These are phyloP conservation scores for Trichothecium sympodiale DNA, from an alignment of 2,329 filamentous ascomycete genomes.

Conservation along the genomic window DNA sequence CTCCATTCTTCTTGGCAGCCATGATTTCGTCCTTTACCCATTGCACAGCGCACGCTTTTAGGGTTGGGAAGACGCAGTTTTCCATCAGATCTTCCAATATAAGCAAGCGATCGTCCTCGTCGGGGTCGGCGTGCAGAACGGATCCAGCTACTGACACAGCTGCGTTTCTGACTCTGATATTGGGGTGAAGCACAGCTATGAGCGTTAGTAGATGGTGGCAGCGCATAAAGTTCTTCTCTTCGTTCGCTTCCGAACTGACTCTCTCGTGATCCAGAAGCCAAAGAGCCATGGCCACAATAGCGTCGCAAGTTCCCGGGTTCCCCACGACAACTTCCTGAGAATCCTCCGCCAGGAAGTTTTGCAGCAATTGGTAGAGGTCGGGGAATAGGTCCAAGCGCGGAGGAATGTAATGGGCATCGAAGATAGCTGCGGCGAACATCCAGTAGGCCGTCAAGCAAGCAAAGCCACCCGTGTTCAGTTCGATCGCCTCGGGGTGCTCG, in stretches of 20 bases:
- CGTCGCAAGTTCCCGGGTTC: slow-evolving; percentile 45
- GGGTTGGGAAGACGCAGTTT: slow-evolving; percentile 50
- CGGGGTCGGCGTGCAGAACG: slow-evolving; percentile 47
- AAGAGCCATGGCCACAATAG: slow-evolving; percentile 47
- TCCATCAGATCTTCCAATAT: slow-evolving; percentile 56
- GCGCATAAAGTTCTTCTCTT: slow-evolving; percentile 39
- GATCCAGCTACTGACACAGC: slow-evolving; percentile 40
- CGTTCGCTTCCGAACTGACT: slow-evolving; percentile 15
- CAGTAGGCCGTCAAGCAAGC: slow-evolving; percentile 50
- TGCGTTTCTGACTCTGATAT: slow-evolving; percentile 41
- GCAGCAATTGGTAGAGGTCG: slow-evolving; percentile 43
- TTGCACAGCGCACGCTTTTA: slow-evolving; percentile 51
- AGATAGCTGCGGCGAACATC: slow-evolving; percentile 51
- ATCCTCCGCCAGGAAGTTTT: slow-evolving; percentile 40
- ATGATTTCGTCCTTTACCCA: slow-evolving; percentile 56
- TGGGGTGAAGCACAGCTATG: slow-evolving; percentile 45
- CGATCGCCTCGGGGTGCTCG: slow-evolving; percentile 37
- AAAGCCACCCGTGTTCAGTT: slow-evolving; percentile 47
- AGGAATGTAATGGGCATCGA: slow-evolving; percentile 41
- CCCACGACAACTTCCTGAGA: slow-evolving; percentile 35
- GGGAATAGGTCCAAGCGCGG: slow-evolving; percentile 50
- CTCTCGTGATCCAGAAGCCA: slow-evolving; percentile 42
- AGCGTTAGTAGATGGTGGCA: slow-evolving; percentile 51
- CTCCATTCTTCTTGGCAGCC: slow-evolving; percentile 22
- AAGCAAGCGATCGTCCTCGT: slow-evolving; percentile 44